Evolutionary conservation across 345 rosid genomes (phyloP).

Genomic region (Citrus sp.): DNA sequence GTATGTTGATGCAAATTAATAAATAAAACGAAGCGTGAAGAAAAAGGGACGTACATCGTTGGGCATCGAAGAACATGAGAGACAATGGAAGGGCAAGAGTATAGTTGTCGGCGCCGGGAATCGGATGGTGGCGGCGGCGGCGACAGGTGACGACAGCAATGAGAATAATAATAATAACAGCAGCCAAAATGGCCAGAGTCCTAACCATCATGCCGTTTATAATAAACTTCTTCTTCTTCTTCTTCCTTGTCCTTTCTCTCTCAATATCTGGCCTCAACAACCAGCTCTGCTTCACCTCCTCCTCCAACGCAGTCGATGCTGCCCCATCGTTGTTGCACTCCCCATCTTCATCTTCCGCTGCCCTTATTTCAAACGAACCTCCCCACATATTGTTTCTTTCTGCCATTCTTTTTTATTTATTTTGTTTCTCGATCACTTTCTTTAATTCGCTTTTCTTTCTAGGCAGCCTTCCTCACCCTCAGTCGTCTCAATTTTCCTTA

Average conservation of each 20-base stretch:
- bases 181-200: conserved; percentile 3
- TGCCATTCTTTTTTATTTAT: not conserved
- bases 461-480: too few relatives aligned
- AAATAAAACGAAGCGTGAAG: not conserved
- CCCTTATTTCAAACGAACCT: conserved; percentile 17
- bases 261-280: conserved; percentile 14
- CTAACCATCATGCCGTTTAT: conserved; percentile 8
- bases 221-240: not conserved
- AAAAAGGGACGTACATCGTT: conserved; percentile 45
- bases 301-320: conserved; percentile 8
- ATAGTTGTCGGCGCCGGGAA: conserved; percentile 17
- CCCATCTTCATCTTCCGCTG: not conserved
- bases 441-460: too few relatives aligned
- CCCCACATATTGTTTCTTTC: conserved; percentile 19
- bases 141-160: too few relatives aligned
- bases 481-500: too few relatives aligned
- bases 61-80: conserved; percentile 98
- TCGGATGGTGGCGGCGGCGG: not conserved
- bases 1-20: too few relatives aligned
- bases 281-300: conserved; percentile 30
- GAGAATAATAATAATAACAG: not conserved
- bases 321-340: not conserved
- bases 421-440: too few relatives aligned
- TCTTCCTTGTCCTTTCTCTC: not conserved
- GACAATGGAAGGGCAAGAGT: conserved; percentile 32